Evolutionary conservation across 176 grass and related monocot species (phyloP), one percentile per base, ranked within the genome.

Genomic region (Stipa capillata): DNA sequence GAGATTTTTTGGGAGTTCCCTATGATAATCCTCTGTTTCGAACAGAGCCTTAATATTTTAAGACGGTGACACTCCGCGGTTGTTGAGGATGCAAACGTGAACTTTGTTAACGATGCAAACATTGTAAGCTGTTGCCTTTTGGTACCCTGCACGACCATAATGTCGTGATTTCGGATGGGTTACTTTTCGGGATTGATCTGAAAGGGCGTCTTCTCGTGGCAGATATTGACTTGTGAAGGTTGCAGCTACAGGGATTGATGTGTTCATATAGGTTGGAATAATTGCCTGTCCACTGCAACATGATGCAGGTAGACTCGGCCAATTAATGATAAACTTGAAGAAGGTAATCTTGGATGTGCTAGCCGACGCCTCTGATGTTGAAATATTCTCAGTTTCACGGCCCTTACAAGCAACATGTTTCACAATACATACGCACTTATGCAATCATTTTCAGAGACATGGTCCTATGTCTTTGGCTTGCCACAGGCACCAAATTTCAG

Each of bases 351-450:
- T 80, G 18, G 63, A 51, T 65, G 57, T 3, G 29, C 58, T 25
- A 2, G 59, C 69, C 15, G 44, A 69, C 62, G 43, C 40, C 40
- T 84, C 18, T 8, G 74, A 34, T 73, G 68, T 40, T 18, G 49
- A 83, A 67, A 41, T 34, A 41, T 79, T 78, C 73, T 49, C 3
- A 0, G 13, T 49, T 62, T 59, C 39, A 70, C 66, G 37, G 67
- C 50, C 49, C 23, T 36, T 21, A 28, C 80, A 59, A 82, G 63
- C 54, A 77, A 61, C 54, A 87, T 64, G 50, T 69, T 62, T 80
- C 25, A 73, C 15, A 50, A n/a, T 53, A 17, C 42, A 28, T 18
- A 37, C 21, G 15, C 36, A 17, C 42, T n/a, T 18, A 37, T 28
- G 15, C 36, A 17, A 37, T 75, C 69, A 15, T 53, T 89, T 69